A percentile compares a stretch with the other conserved stretches of the same genome.
Evolutionary conservation across 805 yeast species (phyloP).

Genomic region (Cyberlindnera euphorbiae): DNA sequence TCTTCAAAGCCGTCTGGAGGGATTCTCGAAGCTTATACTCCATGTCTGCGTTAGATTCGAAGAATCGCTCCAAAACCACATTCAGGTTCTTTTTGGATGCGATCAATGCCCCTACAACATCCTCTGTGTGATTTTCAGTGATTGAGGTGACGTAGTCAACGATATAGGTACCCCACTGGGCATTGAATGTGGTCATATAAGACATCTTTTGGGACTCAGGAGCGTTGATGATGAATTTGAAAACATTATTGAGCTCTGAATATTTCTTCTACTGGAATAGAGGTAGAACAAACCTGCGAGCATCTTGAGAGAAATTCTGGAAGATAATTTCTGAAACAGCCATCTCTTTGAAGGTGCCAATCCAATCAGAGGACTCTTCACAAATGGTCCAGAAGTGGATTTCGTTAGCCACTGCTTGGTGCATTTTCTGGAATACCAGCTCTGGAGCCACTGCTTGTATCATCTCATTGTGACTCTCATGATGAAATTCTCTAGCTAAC

Average conservation of each 20-base stretch:
- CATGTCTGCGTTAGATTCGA: conserved; percentile 11
- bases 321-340: conserved; percentile 9
- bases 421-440: conserved; percentile 3
- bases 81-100: conserved; percentile 17
- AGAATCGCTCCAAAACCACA: conserved; percentile 4
- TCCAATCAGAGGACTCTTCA: not conserved
- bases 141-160: conserved; percentile 7
- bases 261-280: conserved; percentile 12
- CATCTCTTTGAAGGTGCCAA: not conserved
- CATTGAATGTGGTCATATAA: conserved; percentile 1
- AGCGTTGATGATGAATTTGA: conserved; percentile 11
- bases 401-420: conserved; percentile 10
- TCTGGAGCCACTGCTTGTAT: not conserved
- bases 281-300: conserved; percentile 7
- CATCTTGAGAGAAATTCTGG: conserved; percentile 5
- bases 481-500: conserved; percentile 4
- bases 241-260: conserved; percentile 6
- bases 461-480: conserved; percentile 5
- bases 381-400: conserved; percentile 12
- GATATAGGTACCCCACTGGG: conserved; percentile 16
- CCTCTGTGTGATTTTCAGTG: conserved; percentile 5
- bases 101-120: conserved; percentile 13
- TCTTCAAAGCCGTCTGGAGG: conserved; percentile 14
- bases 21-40: conserved; percentile 21
- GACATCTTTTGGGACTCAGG: not conserved